Evolutionary conservation across 768 basidiomycete genomes (phyloP).

Genomic region (Galerina sulciceps): DNA sequence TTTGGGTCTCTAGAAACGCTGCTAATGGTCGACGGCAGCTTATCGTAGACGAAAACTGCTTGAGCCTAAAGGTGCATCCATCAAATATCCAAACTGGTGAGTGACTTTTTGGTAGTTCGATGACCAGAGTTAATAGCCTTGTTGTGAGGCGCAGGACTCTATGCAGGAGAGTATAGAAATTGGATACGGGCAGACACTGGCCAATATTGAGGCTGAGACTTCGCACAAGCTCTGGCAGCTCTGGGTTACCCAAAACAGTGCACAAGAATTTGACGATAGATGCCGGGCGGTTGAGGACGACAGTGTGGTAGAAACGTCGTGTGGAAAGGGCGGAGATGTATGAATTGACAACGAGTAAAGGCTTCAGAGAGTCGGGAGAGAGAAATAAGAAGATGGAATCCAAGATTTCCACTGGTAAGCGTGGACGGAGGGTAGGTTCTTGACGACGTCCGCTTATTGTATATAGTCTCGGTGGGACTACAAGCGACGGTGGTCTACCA

Average conservation of each 20-base stretch:
- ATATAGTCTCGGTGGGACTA: not conserved
- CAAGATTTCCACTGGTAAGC: conserved; percentile 37
- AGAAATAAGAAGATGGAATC: conserved; percentile 31
- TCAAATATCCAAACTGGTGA: conserved; percentile 54
- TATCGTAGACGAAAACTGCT: conserved; percentile 58
- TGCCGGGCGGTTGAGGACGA: conserved; percentile 34
- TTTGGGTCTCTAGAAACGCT: conserved; percentile 55
- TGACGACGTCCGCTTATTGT: not conserved
- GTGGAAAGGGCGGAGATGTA: conserved; percentile 30
- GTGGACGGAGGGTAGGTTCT: conserved; percentile 14
- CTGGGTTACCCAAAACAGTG: conserved; percentile 39
- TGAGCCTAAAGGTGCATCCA: conserved; percentile 46
- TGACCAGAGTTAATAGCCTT: conserved; percentile 43
- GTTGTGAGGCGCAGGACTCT: conserved; percentile 42
- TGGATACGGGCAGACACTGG: conserved; percentile 40
- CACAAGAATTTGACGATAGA: conserved; percentile 41
- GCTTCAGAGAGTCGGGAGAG: conserved; percentile 20
- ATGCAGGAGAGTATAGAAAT: conserved; percentile 55
- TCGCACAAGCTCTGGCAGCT: conserved; percentile 46
- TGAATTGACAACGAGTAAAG: conserved; percentile 27
- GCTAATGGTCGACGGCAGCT: conserved; percentile 53
- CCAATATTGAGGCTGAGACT: conserved; percentile 49
- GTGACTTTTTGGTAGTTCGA: conserved; percentile 52
- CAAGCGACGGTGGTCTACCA: not conserved
- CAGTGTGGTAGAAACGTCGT: conserved; percentile 35